Conservation (phyloP, 768 basidiomycete genomes). For the Trametes coccinea region DNA sequence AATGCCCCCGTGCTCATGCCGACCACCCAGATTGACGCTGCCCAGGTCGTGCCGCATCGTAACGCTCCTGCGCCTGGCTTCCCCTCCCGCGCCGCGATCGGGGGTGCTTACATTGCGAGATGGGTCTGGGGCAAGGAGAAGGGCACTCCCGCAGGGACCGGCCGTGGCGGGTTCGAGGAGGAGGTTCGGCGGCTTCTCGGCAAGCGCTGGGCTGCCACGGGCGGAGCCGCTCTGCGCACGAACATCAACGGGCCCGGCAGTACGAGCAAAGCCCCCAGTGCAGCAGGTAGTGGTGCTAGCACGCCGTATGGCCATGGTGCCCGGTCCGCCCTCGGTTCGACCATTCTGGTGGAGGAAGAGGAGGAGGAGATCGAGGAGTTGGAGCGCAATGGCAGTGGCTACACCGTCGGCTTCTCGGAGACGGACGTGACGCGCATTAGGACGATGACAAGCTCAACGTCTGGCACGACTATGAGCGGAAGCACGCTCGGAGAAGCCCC, state of each 20-base stretch:
- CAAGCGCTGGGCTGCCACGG: constrained; percentile 72
- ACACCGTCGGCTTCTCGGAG: constrained; percentile 44
- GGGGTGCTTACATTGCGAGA: constrained; percentile 76
- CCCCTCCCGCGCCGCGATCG: constrained; percentile 69
- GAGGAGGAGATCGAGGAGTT: constrained; percentile 70
- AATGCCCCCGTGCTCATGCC: constrained; percentile 80
- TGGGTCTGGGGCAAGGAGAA: constrained; percentile 83
- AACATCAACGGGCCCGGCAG: constrained; percentile 47
- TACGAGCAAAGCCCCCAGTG: constrained; percentile 41
- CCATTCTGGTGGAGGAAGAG: constrained; percentile 68
- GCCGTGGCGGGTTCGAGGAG: constrained; percentile 72
- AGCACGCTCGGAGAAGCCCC: constrained; percentile 44
- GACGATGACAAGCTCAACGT: constrained; percentile 53
- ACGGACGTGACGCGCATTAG: constrained; percentile 50
- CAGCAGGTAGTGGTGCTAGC: constrained; percentile 65
- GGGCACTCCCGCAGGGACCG: constrained; percentile 36
- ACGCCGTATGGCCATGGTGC: constrained; percentile 59
- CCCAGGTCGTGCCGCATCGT: constrained; percentile 68
- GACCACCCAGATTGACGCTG: constrained; percentile 72
- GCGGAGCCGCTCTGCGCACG: constrained; percentile 59
- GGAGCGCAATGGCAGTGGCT: constrained; percentile 41
- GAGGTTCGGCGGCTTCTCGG: constrained; percentile 70
- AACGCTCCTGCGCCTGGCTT: constrained; percentile 73
- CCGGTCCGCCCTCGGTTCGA: constrained; percentile 51
- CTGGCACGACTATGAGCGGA: constrained; percentile 34